A percentile compares a stretch with the other conserved stretches of the same genome.
Conservation (phyloP, 768 basidiomycete species). For the Termitomyces sp. region DNA sequence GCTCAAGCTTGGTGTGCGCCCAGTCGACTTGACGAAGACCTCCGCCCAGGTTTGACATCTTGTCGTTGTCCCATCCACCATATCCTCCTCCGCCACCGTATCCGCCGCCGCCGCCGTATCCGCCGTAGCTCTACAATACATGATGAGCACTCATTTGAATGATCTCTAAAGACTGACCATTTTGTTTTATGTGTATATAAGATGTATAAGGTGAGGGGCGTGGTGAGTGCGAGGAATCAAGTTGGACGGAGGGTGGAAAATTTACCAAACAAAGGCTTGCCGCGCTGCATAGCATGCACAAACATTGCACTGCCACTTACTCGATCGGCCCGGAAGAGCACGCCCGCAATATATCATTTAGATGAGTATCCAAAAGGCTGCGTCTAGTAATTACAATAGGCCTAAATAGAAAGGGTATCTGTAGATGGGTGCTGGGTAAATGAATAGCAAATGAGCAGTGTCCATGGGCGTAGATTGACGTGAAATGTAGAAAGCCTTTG, state of each 20-base stretch:
- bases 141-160: background rate
- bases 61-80: slow-evolving; percentile 58
- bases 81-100: slow-evolving; percentile 46
- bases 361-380: slow-evolving; percentile 3
- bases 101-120: slow-evolving; percentile 34
- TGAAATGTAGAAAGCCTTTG: background rate
- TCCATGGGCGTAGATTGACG: slow-evolving; percentile 12
- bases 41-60: slow-evolving; percentile 79
- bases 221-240: slow-evolving; percentile 16
- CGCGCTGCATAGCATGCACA: slow-evolving; percentile 17
- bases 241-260: slow-evolving; percentile 17
- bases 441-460: slow-evolving; percentile 14
- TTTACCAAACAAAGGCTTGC: slow-evolving; percentile 16
- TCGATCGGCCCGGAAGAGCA: background rate
- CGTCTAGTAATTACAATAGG: slow-evolving; percentile 13
- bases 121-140: slow-evolving; percentile 38
- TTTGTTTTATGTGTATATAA: slow-evolving; percentile 14
- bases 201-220: slow-evolving; percentile 13
- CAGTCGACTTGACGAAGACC: slow-evolving; percentile 86
- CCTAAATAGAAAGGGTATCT: slow-evolving; percentile 15
- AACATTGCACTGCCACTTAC: slow-evolving; percentile 22
- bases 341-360: slow-evolving; percentile 2
- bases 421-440: slow-evolving; percentile 16
- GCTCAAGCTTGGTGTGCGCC: slow-evolving; percentile 64
- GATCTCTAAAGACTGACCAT: slow-evolving; percentile 18